Base-by-base conservation (phyloP, 2,329 filamentous ascomycete species). In the Talaromyces islandicus region DNA sequence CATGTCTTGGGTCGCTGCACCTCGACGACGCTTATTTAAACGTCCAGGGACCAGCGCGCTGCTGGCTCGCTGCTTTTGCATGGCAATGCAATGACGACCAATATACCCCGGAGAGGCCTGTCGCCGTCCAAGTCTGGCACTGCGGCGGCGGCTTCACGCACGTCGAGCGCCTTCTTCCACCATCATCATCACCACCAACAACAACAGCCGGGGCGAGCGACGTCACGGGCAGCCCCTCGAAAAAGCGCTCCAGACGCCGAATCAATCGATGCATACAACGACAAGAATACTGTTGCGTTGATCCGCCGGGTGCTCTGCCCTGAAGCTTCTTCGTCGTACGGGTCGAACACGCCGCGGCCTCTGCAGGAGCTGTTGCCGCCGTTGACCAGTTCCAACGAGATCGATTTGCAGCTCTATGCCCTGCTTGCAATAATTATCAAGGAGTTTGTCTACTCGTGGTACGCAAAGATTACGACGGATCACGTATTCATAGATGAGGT, bases 401-500 rank as follows among this genome's bases (percentile, higher is more conserved):
- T 97, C 62, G 94, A 99, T 74, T 79, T 95, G 60, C 90, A 99
- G 76, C 83, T 99, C 4, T 99, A 97, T 72, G 93, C 91, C 29
- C 84, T 97, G 62, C 87, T 99, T 62, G 90, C 94, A 57, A 89
- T 97, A 61, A 86, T 97, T 63, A 81, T 97, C 68, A 87, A 90
- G 69, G 92, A 97, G 65, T 96, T 92, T 72, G 89, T 99, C 41
- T 88, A 94, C 73, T 87, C 86, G 32, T 99, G 94, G 94, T 99
- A 99, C 78, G 83, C 81, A 65, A 93, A 88, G 73, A 94, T 99
- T 73, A 97, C 93, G 1, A 86, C 91, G 3, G 93, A 99, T 75
- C 89, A 92, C 71, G 83, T 85, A 12, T 95, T 99, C 71, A 87
- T 94, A 62, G 88, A 89, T 66, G 92, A 97, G 77, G 84, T 97